A percentile compares a stretch with the other conserved stretches of the same genome.
These are phyloP conservation scores for Epicoccum nigrum DNA, from an alignment of 2,329 filamentous ascomycete genomes.

Conservation along the genomic window DNA sequence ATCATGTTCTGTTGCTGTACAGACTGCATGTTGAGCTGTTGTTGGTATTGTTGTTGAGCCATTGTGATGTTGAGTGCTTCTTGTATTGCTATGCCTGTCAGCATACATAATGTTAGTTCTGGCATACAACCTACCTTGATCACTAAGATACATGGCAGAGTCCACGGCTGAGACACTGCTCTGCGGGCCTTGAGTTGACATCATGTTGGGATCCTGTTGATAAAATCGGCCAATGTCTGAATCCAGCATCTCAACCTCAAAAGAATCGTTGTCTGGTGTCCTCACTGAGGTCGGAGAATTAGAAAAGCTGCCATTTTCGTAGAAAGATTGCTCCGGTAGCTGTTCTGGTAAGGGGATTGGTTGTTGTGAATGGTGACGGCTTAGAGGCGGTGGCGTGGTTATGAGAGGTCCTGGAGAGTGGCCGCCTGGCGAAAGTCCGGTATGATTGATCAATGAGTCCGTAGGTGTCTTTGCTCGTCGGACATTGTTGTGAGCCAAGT, in stretches of 20 bases:
- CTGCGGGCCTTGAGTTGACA: conserved; percentile 36
- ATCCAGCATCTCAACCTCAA: conserved; percentile 43
- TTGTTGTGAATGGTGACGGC: conserved; percentile 40
- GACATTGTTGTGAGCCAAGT: conserved; percentile 31
- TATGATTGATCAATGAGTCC: conserved; percentile 42
- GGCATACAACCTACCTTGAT: conserved; percentile 29
- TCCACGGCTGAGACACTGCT: conserved; percentile 31
- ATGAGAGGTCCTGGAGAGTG: conserved; percentile 43
- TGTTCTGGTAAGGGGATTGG: conserved; percentile 38
- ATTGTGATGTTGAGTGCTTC: conserved; percentile 32
- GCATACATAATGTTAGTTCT: neutral
- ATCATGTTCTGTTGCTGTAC: conserved; percentile 27
- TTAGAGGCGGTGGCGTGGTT: conserved; percentile 40
- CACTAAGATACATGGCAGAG: conserved; percentile 28
- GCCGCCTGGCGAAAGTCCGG: conserved; percentile 40
- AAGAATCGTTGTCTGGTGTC: conserved; percentile 43
- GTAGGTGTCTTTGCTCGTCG: conserved; percentile 44
- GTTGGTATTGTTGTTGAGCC: conserved; percentile 31
- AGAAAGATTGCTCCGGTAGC: conserved; percentile 38
- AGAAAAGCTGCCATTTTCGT: conserved; percentile 43
- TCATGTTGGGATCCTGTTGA: conserved; percentile 29
- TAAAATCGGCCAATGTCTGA: conserved; percentile 39
- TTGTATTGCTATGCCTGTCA: conserved; percentile 34
- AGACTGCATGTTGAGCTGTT: conserved; percentile 25
- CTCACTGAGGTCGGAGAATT: conserved; percentile 44